Percentiles rank a stretch among this genome's conserved stretches.
Conservation (phyloP, 805 yeast species). For the Geotrichum ghanense region DNA sequence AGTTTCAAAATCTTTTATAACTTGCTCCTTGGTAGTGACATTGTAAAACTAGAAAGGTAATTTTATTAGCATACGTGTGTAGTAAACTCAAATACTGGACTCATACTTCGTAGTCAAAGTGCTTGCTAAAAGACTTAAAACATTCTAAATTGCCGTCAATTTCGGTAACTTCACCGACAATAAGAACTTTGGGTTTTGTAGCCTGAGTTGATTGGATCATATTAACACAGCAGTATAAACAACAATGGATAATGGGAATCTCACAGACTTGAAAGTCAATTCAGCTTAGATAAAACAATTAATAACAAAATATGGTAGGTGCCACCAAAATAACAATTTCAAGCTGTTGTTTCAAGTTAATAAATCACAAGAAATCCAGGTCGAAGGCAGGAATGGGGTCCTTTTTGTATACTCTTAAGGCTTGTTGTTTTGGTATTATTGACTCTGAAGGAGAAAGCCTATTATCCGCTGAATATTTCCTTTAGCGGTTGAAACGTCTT, state of each 20-base stretch:
- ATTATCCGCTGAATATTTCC: too few relatives aligned
- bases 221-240: too few relatives aligned
- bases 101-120: conserved; percentile 2
- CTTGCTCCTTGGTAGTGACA: conserved; percentile 23
- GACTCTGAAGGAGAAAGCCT: too few relatives aligned
- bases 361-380: conserved; percentile 72
- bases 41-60: conserved; percentile 7
- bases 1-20: conserved; percentile 30
- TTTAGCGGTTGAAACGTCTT: too few relatives aligned
- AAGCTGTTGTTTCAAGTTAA: conserved; percentile 83
- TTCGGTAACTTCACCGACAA: conserved; percentile 5
- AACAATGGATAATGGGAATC: too few relatives aligned
- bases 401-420: conserved; percentile 82
- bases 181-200: conserved; percentile 6
- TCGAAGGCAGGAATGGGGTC: conserved; percentile 99
- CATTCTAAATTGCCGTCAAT: too few relatives aligned
- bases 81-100: conserved; percentile 5
- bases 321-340: too few relatives aligned
- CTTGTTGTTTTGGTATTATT: too few relatives aligned
- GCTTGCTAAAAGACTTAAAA: not conserved
- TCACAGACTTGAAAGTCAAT: too few relatives aligned
- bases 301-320: too few relatives aligned
- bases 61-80: not conserved
- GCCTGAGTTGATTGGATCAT: too few relatives aligned
- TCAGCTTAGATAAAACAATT: too few relatives aligned